Evolutionary conservation across 2,329 filamentous ascomycete species (phyloP), one percentile per base, ranked within the genome.

Genomic region (Xylariaceae sp.): DNA sequence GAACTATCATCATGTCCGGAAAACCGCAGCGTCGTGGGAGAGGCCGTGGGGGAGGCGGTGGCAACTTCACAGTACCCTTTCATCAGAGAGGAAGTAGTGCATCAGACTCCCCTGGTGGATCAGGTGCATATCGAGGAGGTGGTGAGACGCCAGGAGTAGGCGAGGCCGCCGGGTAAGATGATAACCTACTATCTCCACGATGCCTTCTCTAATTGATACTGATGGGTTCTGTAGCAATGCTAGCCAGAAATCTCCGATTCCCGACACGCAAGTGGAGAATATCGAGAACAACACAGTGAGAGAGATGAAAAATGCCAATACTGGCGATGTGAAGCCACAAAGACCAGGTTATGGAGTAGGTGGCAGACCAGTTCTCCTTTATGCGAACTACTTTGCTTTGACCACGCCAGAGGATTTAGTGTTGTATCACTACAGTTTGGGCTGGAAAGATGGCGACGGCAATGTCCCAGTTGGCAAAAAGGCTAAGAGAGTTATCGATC

Each of bases 401-500:
- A 14, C 16, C 17, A 17, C 45, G 7, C 19, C 3, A 2, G 12
- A 44, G 14, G 33, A 47, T 13, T 9, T 53, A 6, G 45, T 41
- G 34, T 38, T 49, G 6, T 49, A 53, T 19, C 45, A 33, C 11
- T 53, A 53, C 16, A 31, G 10, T 3, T 12, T 53, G n/a, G n/a
- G n/a, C n/a, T 2, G 11, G 9, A 1, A 11, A 18, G 33, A 12
- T 4, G 13, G 12, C 4, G 42, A 36, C 33, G 33, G 18, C 6
- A 51, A 18, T 39, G 6, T n/a, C 14, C 51, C 51, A 12, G 42
- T 33, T 6, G 51, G 46, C 18, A 53, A 53, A 14, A 53, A 50
- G 16, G 46, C 42, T 11, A 47, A 49, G 31, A 46, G 36, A n/a
- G 39, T 50, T 42, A 13, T 53, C 16, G 3, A 17, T 16, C 46